phyloP scores from a whole-genome alignment of 129 eudicot genomes.

The Ambrosia artemisiifolia region DNA sequence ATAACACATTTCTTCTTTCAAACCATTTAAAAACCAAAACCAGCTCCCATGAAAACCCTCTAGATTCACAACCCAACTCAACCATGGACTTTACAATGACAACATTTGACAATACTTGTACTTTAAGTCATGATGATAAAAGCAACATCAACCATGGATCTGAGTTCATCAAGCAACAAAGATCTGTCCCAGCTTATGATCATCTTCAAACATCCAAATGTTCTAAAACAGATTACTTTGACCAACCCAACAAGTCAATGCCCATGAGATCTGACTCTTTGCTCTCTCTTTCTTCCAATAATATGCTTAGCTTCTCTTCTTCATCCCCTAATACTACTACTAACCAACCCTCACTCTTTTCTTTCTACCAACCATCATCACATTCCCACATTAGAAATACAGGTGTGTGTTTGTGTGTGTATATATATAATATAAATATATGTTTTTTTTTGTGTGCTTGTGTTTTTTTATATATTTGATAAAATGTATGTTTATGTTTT shows the following conservation, averaged over 20 bases:
- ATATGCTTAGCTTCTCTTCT: slow-evolving; percentile 59
- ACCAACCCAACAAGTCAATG: slow-evolving; percentile 35
- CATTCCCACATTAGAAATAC: slow-evolving; percentile 37
- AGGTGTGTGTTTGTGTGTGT: slow-evolving; percentile 26
- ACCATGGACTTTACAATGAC: slow-evolving; percentile 56
- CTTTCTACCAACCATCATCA: slow-evolving; percentile 42
- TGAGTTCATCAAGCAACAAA: slow-evolving; percentile 46
- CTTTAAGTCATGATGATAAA: slow-evolving; percentile 17
- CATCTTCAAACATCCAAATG: slow-evolving; percentile 38
- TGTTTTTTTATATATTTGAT: too few species aligned
- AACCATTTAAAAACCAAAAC: not conserved
- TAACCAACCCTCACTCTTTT: slow-evolving; percentile 24
- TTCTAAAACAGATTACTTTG: slow-evolving; percentile 29
- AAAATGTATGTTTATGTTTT: not conserved
- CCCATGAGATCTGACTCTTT: slow-evolving; percentile 28
- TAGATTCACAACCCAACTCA: not conserved
- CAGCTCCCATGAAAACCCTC: slow-evolving; percentile 25
- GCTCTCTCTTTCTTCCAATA: slow-evolving; percentile 48
- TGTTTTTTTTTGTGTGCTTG: too few species aligned
- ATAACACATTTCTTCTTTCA: slow-evolving; percentile 4
- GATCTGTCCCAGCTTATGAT: slow-evolving; percentile 46
- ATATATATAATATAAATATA: too few species aligned
- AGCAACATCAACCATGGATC: slow-evolving; percentile 36
- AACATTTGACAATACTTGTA: slow-evolving; percentile 17
- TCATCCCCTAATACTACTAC: not conserved